Base-by-base conservation (phyloP, 2,329 filamentous ascomycete genomes). In the Phialocephala sp. region DNA sequence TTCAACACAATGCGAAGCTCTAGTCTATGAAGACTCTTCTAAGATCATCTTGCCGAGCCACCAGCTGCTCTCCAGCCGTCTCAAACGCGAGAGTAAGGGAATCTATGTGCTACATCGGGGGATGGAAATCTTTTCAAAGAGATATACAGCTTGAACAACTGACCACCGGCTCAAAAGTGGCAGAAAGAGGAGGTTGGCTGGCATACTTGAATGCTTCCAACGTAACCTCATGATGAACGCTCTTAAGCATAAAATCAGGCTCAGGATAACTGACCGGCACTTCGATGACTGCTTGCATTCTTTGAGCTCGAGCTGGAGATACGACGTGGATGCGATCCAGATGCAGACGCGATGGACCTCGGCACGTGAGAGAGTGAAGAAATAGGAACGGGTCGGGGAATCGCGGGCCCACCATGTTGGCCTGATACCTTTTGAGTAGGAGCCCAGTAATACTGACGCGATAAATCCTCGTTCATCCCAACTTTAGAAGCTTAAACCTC, bases 391-490 rank as follows among this genome's bases (percentile, higher is more conserved):
- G 15, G 12, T 54, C 50, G 50, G 50, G 22, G 14, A 35, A 32
- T 32, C 18, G 22, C 50, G 50, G 50, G 27, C 37, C 8, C 12
- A 47, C 43, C 6, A 2, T 47, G 6, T 47, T 32, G 20, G 47
- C 11, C 22, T 54, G 50, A 35, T 12, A 54, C 50, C 11, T 32
- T 54, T 54, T 14, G 50, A 54, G 50, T 32, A 15, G 3, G 6
- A 54, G 50, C 22, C 41, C 15, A 24, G 20, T 6, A 50, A 11
- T n/a, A 22, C 4, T 50, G 20, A 50, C 45, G 45, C 45, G 45
- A 50, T 24, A 50, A 50, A 50, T 50, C 18, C 20, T 50, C 45
- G 45, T 50, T n/a, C 50, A 12, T 54, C 24, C 24, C 50, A 8
- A 27, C 50, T 32, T 35, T 14, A 35, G 27, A 2, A 32, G 8